These are phyloP conservation scores for Nannizzia gypsea DNA, from an alignment of 2,329 filamentous ascomycete genomes.

Conservation along the genomic window DNA sequence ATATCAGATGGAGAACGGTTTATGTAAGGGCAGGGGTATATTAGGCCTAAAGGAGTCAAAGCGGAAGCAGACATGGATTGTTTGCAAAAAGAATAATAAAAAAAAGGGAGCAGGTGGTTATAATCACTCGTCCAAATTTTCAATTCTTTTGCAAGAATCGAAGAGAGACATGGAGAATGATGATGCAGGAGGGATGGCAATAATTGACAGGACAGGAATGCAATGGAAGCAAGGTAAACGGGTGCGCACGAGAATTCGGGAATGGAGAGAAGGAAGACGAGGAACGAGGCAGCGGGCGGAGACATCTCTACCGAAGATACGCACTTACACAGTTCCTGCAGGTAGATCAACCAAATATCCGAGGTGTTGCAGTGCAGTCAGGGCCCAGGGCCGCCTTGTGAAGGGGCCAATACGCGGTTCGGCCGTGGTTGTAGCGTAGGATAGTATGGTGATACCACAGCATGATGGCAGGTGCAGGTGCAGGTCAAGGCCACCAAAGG, in stretches of 20 bases:
- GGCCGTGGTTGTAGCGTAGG: neutral
- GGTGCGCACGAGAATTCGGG: neutral
- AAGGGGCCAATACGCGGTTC: neutral
- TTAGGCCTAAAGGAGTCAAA: constrained; percentile 4
- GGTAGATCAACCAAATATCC: neutral
- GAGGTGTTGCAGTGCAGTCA: constrained; percentile 1
- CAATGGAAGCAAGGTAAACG: neutral
- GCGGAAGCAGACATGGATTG: constrained; percentile 3
- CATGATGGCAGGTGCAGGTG: constrained; percentile 1
- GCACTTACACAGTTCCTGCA: neutral
- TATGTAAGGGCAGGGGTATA: constrained; percentile 4
- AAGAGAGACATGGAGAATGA: neutral
- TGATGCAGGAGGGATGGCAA: neutral
- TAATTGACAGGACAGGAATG: neutral
- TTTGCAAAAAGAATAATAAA: constrained; percentile 5
- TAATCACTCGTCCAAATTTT: neutral
- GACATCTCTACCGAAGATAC: constrained; percentile 2
- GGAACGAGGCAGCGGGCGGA: constrained; percentile 1
- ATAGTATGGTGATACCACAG: constrained; percentile 4
- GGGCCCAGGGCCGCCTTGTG: neutral
- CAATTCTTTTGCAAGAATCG: neutral
- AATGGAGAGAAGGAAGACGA: neutral
- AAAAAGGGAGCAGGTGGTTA: neutral
- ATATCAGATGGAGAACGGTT: neutral
- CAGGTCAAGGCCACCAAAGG: neutral